Evolutionary conservation across 768 basidiomycete species (phyloP).

Genomic region (Sporobolomyces roseus): DNA sequence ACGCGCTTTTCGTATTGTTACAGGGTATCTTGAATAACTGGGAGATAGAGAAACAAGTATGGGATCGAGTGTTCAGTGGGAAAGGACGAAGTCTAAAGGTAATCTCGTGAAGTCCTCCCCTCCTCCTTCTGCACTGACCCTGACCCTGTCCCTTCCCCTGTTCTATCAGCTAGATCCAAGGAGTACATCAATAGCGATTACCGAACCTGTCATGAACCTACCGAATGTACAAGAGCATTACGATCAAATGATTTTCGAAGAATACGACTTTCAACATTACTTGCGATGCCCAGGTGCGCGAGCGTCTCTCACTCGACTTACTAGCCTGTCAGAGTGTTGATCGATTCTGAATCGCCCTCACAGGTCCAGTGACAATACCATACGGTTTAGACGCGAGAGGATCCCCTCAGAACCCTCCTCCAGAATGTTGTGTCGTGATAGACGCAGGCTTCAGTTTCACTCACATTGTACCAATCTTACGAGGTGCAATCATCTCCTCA

Average conservation of each 20-base stretch:
- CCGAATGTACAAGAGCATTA: slow-evolving; percentile 87
- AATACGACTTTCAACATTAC: slow-evolving; percentile 86
- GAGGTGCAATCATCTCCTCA: slow-evolving; percentile 68
- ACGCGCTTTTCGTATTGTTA: too few relatives aligned
- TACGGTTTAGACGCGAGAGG: slow-evolving; percentile 54
- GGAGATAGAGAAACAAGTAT: slow-evolving; percentile 90
- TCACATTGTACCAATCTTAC: slow-evolving; percentile 78
- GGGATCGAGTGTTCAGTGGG: slow-evolving; percentile 83
- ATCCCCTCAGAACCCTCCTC: slow-evolving; percentile 46
- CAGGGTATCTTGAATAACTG: slow-evolving; percentile 94
- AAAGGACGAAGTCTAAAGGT: slow-evolving; percentile 44
- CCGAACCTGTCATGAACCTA: slow-evolving; percentile 91
- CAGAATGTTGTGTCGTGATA: slow-evolving; percentile 76
- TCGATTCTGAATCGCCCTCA: neutral
- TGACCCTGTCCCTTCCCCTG: neutral
- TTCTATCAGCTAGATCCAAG: slow-evolving; percentile 50
- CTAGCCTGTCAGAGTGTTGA: too few relatives aligned
- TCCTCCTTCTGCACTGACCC: neutral
- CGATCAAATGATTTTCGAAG: slow-evolving; percentile 93
- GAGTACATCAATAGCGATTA: slow-evolving; percentile 68
- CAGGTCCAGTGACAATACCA: slow-evolving; percentile 76
- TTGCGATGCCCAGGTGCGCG: slow-evolving; percentile 73
- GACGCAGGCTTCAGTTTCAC: slow-evolving; percentile 94
- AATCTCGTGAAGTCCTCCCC: slow-evolving; percentile 53
- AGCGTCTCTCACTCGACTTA: too few relatives aligned